These are phyloP conservation scores for Fraxinus latifolia DNA, from an alignment of 305 asterid species.

Conservation along the genomic window DNA sequence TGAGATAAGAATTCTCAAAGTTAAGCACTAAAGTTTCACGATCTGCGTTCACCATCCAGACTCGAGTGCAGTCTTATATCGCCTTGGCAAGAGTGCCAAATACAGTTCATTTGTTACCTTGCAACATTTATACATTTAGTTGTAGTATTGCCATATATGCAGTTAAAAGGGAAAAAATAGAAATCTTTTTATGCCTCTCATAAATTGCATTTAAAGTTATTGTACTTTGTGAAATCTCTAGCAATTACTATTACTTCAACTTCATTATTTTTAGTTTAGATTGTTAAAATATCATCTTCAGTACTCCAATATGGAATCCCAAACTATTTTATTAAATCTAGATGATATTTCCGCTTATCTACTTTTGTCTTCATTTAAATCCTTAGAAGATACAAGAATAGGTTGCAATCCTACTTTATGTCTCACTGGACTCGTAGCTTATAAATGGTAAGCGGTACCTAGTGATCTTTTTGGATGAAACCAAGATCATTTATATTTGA, in stretches of 20 bases:
- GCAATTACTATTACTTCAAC: background rate
- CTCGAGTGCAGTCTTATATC: background rate
- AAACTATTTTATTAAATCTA: background rate
- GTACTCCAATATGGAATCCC: background rate
- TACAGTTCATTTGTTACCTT: background rate
- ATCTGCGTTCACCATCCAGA: background rate
- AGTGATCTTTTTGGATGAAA: background rate
- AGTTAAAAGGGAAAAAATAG: background rate
- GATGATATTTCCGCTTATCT: background rate
- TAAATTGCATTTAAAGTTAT: background rate
- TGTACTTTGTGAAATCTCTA: background rate
- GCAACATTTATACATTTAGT: background rate
- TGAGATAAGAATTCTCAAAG: background rate
- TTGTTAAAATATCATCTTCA: background rate
- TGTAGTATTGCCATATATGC: background rate
- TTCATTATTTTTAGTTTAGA: background rate
- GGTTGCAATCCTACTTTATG: background rate
- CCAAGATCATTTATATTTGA: background rate
- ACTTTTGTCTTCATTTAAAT: background rate
- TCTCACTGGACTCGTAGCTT: background rate
- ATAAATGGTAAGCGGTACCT: background rate
- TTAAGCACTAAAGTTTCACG: background rate
- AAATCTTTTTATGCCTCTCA: background rate
- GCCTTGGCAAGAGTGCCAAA: background rate
- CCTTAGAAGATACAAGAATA: background rate